Evolutionary conservation across 176 grass and related monocot genomes (phyloP).

Genomic region (Ensete ventricosum): DNA sequence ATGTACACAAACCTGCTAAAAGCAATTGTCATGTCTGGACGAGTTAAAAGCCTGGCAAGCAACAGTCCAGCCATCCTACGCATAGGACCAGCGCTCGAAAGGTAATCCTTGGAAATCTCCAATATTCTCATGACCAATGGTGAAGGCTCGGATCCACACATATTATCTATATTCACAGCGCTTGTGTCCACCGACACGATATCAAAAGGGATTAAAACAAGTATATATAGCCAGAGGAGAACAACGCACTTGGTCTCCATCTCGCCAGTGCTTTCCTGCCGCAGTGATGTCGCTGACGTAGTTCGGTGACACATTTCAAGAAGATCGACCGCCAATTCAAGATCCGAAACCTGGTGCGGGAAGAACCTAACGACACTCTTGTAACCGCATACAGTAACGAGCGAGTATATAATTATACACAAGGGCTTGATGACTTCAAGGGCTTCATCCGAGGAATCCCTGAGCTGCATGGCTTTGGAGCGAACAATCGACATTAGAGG

Average conservation of each 20-base stretch:
- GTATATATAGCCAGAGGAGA: constrained; percentile 97
- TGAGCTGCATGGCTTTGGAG: constrained; percentile 54
- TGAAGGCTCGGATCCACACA: constrained; percentile 30
- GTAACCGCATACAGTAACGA: constrained; percentile 83
- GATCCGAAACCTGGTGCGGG: constrained; percentile 92
- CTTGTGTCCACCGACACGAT: constrained; percentile 85
- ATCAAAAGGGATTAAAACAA: constrained; percentile 96
- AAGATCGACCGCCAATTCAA: constrained; percentile 71
- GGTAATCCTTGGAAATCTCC: constrained; percentile 89
- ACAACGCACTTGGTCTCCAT: constrained; percentile 91
- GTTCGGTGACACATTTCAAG: constrained; percentile 68
- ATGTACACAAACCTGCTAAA: constrained; percentile 47
- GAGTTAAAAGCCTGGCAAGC: constrained; percentile 84
- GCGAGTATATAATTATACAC: constrained; percentile 87
- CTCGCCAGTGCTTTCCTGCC: constrained; percentile 94
- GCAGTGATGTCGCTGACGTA: constrained; percentile 36
- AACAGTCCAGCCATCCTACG: constrained; percentile 90
- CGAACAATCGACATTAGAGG: constrained; percentile 67
- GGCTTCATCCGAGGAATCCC: constrained; percentile 30
- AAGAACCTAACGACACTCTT: constrained; percentile 90
- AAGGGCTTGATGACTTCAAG: constrained; percentile 70
- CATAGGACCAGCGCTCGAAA: constrained; percentile 91
- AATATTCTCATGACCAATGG: constrained; percentile 84
- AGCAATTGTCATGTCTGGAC: constrained; percentile 74
- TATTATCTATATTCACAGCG: constrained; percentile 33